Evolutionary conservation across 2,329 filamentous ascomycete genomes (phyloP).

Genomic region (Monilinia aucupariae): DNA sequence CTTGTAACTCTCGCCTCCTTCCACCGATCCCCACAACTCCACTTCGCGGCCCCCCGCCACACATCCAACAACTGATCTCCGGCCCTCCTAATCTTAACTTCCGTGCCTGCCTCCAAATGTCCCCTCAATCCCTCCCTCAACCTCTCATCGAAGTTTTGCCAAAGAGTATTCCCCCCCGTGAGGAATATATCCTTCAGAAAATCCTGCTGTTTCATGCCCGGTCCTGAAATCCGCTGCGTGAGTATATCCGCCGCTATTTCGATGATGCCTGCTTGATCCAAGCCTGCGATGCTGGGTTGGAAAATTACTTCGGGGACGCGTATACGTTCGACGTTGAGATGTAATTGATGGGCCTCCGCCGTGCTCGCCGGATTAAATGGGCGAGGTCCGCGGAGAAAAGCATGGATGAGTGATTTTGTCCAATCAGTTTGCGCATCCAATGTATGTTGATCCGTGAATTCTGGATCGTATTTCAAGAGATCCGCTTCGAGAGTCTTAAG

Average conservation of each 20-base stretch:
- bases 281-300: slow-evolving; percentile 82
- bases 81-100: slow-evolving; percentile 49
- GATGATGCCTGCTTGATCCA: slow-evolving; percentile 88
- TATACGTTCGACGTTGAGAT: slow-evolving; percentile 95
- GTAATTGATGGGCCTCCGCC: slow-evolving; percentile 77
- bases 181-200: slow-evolving; percentile 85
- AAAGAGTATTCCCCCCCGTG: slow-evolving; percentile 87
- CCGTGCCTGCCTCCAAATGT: slow-evolving; percentile 59
- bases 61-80: slow-evolving; percentile 76
- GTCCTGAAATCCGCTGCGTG: slow-evolving; percentile 64
- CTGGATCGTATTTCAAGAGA: slow-evolving; percentile 77
- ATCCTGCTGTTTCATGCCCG: slow-evolving; percentile 52
- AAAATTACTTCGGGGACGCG: slow-evolving; percentile 91
- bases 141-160: slow-evolving; percentile 79
- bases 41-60: slow-evolving; percentile 87
- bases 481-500: slow-evolving; percentile 78
- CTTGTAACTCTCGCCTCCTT: slow-evolving; percentile 63
- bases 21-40: slow-evolving; percentile 60
- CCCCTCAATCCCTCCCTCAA: slow-evolving; percentile 66
- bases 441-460: slow-evolving; percentile 88
- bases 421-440: slow-evolving; percentile 90
- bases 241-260: slow-evolving; percentile 91
- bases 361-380: slow-evolving; percentile 78
- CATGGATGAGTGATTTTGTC: slow-evolving; percentile 86
- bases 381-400: slow-evolving; percentile 81